phyloP scores from a whole-genome alignment of 1,284 basidiomycete genomes.

The Pseudozyma sp. region DNA sequence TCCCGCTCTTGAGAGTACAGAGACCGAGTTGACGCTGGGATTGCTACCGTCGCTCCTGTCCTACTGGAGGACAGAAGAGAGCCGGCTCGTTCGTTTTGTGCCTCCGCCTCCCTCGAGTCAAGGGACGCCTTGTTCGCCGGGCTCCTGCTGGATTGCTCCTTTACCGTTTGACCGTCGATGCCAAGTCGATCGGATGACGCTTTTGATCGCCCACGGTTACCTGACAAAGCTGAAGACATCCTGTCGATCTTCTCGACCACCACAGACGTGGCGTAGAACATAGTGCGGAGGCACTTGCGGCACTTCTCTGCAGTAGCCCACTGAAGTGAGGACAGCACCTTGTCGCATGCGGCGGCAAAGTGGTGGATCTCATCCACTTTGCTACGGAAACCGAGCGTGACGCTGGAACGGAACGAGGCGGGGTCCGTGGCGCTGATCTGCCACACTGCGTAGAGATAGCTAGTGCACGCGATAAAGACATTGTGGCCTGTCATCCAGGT shows the following conservation, averaged over 20 bases:
- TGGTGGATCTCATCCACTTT: constrained; percentile 53
- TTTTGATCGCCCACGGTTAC: background rate
- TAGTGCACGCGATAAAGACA: constrained; percentile 46
- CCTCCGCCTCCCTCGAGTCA: background rate
- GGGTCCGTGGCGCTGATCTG: constrained; percentile 49
- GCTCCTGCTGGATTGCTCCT: background rate
- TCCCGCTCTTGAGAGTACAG: constrained; percentile 39
- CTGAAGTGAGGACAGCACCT: constrained; percentile 43
- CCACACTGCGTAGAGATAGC: constrained; percentile 49
- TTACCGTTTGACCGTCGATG: background rate
- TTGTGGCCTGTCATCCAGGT: constrained; percentile 55
- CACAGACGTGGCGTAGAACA: constrained; percentile 48
- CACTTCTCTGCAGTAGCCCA: constrained; percentile 52
- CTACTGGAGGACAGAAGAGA: constrained; percentile 7
- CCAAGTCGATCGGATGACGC: background rate
- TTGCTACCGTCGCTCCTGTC: background rate
- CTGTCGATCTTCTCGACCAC: constrained; percentile 50
- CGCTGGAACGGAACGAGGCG: constrained; percentile 30
- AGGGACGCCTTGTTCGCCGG: constrained; percentile 1
- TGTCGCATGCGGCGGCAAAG: constrained; percentile 47
- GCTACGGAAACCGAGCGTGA: constrained; percentile 39
- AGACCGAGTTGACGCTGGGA: constrained; percentile 13
- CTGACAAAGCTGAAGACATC: constrained; percentile 14
- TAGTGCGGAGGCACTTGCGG: constrained; percentile 45
- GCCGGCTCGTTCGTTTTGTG: background rate